Percentiles rank a stretch among this genome's conserved stretches.
These are phyloP conservation scores for Entomortierella lignicola DNA, from an alignment of 192 early-diverging fungal species.

Conservation along the genomic window DNA sequence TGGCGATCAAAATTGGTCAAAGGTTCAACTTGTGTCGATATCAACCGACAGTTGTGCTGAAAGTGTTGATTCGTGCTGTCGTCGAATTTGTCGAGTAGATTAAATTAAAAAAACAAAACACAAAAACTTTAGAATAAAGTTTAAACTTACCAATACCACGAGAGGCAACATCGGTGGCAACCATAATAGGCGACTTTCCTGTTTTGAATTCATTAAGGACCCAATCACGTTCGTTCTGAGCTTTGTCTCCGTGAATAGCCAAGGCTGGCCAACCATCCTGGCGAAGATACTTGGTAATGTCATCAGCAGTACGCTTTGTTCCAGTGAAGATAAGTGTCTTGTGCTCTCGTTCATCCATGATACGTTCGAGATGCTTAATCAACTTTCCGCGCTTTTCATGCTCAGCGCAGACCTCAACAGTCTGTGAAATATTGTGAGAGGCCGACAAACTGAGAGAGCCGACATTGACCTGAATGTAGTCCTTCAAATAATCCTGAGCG, in stretches of 20 bases:
- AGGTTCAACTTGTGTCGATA: no score
- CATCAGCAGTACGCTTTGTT: constrained; percentile 94
- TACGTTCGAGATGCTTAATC: constrained; percentile 84
- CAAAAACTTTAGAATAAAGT: constrained; percentile 4
- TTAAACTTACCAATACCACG: constrained; percentile 89
- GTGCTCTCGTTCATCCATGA: constrained; percentile 87
- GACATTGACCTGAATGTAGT: constrained; percentile 97
- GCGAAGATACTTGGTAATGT: constrained; percentile 87
- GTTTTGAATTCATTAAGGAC: constrained; percentile 92
- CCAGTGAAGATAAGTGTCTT: constrained; percentile 95
- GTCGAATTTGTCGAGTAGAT: background rate
- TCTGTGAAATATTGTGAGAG: constrained; percentile 91
- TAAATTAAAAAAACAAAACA: constrained; percentile 12
- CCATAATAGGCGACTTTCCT: constrained; percentile 90
- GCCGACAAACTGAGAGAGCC: constrained; percentile 95
- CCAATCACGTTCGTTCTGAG: constrained; percentile 96
- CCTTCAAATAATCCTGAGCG: constrained; percentile 90
- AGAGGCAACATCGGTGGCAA: constrained; percentile 98
- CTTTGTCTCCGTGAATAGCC: constrained; percentile 98
- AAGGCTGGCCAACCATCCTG: constrained; percentile 92
- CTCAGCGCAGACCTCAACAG: constrained; percentile 90
- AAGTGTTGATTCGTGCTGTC: background rate
- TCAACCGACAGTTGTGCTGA: background rate
- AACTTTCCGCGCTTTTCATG: constrained; percentile 86
- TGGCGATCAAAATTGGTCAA: no score